phyloP scores from a whole-genome alignment of 1,284 basidiomycete species.

The Sanghuangporus weigelae region DNA sequence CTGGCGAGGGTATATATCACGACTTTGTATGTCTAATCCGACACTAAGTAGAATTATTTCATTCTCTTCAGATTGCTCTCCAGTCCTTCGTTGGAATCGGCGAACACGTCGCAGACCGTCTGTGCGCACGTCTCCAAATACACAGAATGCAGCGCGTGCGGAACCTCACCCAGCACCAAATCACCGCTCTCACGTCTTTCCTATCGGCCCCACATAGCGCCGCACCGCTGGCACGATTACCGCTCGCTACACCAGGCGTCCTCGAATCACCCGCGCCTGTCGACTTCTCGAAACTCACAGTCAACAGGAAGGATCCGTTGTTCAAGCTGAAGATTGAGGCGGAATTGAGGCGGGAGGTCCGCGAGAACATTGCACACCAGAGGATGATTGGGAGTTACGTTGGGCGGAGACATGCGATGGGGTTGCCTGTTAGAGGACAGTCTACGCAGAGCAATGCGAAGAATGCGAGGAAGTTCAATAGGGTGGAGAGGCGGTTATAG shows the following conservation, averaged over 20 bases:
- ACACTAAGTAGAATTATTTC: neutral
- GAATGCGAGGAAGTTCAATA: constrained; percentile 84
- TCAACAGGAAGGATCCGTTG: constrained; percentile 46
- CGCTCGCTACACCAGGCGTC: constrained; percentile 53
- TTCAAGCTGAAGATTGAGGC: constrained; percentile 75
- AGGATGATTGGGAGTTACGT: constrained; percentile 86
- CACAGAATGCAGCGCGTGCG: constrained; percentile 76
- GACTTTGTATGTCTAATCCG: neutral
- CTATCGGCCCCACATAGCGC: constrained; percentile 79
- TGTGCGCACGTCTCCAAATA: constrained; percentile 86
- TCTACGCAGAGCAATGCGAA: constrained; percentile 82
- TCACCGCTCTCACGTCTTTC: constrained; percentile 82
- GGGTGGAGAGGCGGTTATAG: constrained; percentile 44
- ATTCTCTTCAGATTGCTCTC: constrained; percentile 65
- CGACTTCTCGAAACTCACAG: neutral
- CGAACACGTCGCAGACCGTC: constrained; percentile 61
- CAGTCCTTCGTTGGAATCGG: constrained; percentile 84
- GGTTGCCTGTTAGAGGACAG: constrained; percentile 86
- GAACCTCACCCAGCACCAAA: constrained; percentile 73
- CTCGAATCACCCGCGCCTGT: constrained; percentile 31
- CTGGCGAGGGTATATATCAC: constrained; percentile 51
- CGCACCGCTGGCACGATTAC: constrained; percentile 52
- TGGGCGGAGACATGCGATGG: constrained; percentile 83
- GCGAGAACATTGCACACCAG: constrained; percentile 87
- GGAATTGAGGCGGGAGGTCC: constrained; percentile 72